Evolutionary conservation across 2,329 filamentous ascomycete species (phyloP).

Genomic region (Cordyceps fumosorosea): DNA sequence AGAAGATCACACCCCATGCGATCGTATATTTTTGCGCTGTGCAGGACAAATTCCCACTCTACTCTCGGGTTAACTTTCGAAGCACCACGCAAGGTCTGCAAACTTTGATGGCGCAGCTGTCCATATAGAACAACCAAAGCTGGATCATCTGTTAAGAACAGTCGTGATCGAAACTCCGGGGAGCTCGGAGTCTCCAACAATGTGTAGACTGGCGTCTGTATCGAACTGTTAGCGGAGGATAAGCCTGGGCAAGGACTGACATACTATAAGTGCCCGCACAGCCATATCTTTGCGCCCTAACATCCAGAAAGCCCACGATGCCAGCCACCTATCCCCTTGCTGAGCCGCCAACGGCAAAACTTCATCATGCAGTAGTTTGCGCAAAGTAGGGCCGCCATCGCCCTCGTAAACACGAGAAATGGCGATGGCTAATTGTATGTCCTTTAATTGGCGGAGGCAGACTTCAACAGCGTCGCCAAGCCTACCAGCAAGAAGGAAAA

Average conservation of each 20-base stretch:
- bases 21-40: slow-evolving; percentile 77
- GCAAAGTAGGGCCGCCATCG: slow-evolving; percentile 68
- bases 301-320: slow-evolving; percentile 95
- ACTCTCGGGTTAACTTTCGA: slow-evolving; percentile 69
- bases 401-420: slow-evolving; percentile 85
- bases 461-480: slow-evolving; percentile 81
- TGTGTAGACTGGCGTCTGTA: slow-evolving; percentile 67
- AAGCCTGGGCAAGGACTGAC: slow-evolving; percentile 24
- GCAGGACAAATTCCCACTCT: slow-evolving; percentile 85
- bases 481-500: slow-evolving; percentile 85
- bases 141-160: slow-evolving; percentile 86
- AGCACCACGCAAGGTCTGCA: slow-evolving; percentile 80
- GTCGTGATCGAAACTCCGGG: slow-evolving; percentile 65
- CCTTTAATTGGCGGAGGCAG: slow-evolving; percentile 78
- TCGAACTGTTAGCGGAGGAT: slow-evolving; percentile 2
- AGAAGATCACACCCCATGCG: slow-evolving; percentile 91
- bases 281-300: slow-evolving; percentile 75
- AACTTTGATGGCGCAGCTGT: slow-evolving; percentile 72
- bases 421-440: slow-evolving; percentile 83
- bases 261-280: slow-evolving; percentile 73
- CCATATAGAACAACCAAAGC: slow-evolving; percentile 81
- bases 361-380: slow-evolving; percentile 69
- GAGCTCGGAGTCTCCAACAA: slow-evolving; percentile 63
- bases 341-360: slow-evolving; percentile 70
- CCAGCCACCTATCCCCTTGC: slow-evolving; percentile 86